phyloP scores from a whole-genome alignment of 495 filamentous ascomycete species.

The Penicillium bialowiezense region DNA sequence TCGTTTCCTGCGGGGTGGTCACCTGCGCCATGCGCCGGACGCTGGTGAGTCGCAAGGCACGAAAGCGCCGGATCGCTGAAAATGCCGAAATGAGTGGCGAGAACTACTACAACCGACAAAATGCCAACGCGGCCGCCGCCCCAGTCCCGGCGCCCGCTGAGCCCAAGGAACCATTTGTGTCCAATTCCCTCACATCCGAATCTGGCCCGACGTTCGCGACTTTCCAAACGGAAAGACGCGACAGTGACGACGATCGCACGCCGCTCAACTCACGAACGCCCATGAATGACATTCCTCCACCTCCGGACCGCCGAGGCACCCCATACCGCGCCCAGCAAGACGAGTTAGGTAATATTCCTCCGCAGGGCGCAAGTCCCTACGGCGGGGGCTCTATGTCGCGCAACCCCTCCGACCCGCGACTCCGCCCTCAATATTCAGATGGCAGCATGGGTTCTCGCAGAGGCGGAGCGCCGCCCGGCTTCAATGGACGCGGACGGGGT shows the following conservation, averaged over 20 bases:
- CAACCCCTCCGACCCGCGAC: conserved; percentile 44
- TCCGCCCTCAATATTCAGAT: conserved; percentile 60
- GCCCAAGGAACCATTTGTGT: conserved; percentile 51
- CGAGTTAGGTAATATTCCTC: conserved; percentile 65
- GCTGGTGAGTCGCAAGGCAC: conserved; percentile 84
- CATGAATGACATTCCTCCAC: conserved; percentile 26
- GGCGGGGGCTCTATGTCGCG: conserved; percentile 39
- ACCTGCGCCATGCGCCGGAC: conserved; percentile 97
- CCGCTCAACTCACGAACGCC: conserved; percentile 68
- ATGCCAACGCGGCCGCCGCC: conserved; percentile 39
- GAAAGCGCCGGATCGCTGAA: conserved; percentile 85
- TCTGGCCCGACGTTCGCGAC: conserved; percentile 72
- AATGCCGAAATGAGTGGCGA: conserved; percentile 95
- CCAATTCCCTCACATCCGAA: conserved; percentile 49
- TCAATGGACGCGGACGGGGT: conserved; percentile 53
- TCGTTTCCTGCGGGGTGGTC: conserved; percentile 77
- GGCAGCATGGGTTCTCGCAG: conserved; percentile 55
- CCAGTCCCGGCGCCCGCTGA: conserved; percentile 43
- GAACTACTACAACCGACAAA: conserved; percentile 80
- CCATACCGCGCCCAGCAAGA: conserved; percentile 53
- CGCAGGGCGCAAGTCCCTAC: conserved; percentile 31
- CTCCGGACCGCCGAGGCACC: conserved; percentile 24
- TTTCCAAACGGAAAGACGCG: conserved; percentile 64
- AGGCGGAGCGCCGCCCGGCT: conserved; percentile 48
- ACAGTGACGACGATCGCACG: conserved; percentile 74